Evolutionary conservation across 2,329 filamentous ascomycete genomes (phyloP), one percentile per base, ranked within the genome.

Genomic region (Dactylonectria macrodidyma): DNA sequence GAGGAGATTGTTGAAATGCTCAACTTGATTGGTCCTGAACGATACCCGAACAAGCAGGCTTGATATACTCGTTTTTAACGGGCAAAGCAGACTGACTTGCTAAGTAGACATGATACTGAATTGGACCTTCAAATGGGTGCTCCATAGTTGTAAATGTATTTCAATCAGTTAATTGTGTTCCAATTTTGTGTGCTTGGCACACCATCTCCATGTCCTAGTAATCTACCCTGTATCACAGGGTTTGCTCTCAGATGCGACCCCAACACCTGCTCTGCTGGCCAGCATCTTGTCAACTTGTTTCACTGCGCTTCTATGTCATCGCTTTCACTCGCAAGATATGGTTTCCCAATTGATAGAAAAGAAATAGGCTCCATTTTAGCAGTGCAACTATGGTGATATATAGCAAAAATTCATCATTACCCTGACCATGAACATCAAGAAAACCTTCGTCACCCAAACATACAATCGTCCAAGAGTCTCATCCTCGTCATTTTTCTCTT

Each of bases 301-400:
- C 26, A 30, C 7, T 7, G 7, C 4, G 26, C 26, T 7, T 30
- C 9, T 41, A 9, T 41, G 36, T 41, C 36, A 10, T 30, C 7
- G 7, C 4, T 30, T 30, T 5, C 26, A 30, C 4, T 30, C 26
- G 4, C 26, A 7, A 30, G 26, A 30, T 30, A 7, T 5, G 7
- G 26, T 30, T 7, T 30, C 26, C 26, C 26, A 30, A 7, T 4
- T 30, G 14, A 19, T 7, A 8, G 19, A 19, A 48, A 33, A 33
- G 19, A 6, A 36, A 36, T 59, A 51, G 38, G 50, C 46, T 36
- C 11, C 54, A 59, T 54, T 50, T 61, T 44, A 19, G 7, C 46
- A 38, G 51, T 59, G 57, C 47, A 62, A 62, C 54, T 66, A 55
- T 54, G 54, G 54, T 59, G 47, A 66, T 62, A 51, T 36, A 38